A percentile compares a stretch with the other conserved stretches of the same genome.
phyloP scores from a whole-genome alignment of 257 asterid genomes.

The Nicotiana paniculata region DNA sequence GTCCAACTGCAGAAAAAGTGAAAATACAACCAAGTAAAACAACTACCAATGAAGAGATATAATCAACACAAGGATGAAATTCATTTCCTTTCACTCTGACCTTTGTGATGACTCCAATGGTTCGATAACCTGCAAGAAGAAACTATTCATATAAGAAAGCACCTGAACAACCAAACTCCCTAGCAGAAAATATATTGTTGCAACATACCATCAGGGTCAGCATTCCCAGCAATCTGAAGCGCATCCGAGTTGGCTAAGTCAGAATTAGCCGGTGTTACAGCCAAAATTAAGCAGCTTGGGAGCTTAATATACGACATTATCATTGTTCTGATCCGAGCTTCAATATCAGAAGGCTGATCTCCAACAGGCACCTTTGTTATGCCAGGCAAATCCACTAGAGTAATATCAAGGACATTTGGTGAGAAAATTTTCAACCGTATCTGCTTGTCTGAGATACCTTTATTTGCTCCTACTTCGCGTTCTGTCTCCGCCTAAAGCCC shows the following conservation, averaged over 20 bases:
- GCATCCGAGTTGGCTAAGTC: constrained; percentile 98
- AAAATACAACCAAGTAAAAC: not conserved
- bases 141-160: constrained; percentile 3
- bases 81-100: constrained; percentile 20
- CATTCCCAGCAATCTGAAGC: constrained; percentile 94
- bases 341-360: constrained; percentile 96
- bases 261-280: constrained; percentile 95
- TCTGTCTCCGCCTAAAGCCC: constrained; percentile 70
- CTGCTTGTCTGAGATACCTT: constrained; percentile 82
- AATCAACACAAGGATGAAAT: not conserved
- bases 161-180: not conserved
- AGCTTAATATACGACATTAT: constrained; percentile 73
- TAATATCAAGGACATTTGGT: constrained; percentile 86
- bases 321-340: constrained; percentile 90
- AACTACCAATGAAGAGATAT: not conserved
- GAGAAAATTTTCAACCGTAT: constrained; percentile 83
- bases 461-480: constrained; percentile 82
- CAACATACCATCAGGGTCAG: constrained; percentile 83
- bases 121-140: constrained; percentile 70
- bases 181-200: not conserved
- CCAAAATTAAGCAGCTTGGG: constrained; percentile 73
- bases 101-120: constrained; percentile 96
- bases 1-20: constrained; percentile 67
- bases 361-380: constrained; percentile 94
- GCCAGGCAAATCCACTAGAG: constrained; percentile 98